Evolutionary conservation across 2,329 filamentous ascomycete species (phyloP).

Genomic region (Chalaropsis ovoidea): DNA sequence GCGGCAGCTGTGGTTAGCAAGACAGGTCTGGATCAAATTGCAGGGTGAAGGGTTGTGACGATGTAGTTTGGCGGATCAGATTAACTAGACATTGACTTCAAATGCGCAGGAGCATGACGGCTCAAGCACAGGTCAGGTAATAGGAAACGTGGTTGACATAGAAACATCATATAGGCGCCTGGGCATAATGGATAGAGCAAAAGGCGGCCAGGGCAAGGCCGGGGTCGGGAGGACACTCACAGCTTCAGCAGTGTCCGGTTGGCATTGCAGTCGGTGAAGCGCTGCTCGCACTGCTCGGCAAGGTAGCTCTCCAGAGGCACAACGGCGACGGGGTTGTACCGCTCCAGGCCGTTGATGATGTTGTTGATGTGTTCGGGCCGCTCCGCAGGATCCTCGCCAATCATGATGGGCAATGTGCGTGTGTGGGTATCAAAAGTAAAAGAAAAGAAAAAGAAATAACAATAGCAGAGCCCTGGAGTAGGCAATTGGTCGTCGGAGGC

Average conservation of each 20-base stretch:
- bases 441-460: slow-evolving; percentile 29
- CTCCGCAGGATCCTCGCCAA: slow-evolving; percentile 78
- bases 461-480: slow-evolving; percentile 19
- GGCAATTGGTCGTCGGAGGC: slow-evolving; percentile 26
- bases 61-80: slow-evolving; percentile 63
- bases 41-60: slow-evolving; percentile 60
- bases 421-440: slow-evolving; percentile 16
- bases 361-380: slow-evolving; percentile 82
- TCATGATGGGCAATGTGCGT: slow-evolving; percentile 40
- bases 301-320: slow-evolving; percentile 90
- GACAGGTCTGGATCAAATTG: not conserved
- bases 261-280: slow-evolving; percentile 90
- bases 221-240: slow-evolving; percentile 51
- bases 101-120: slow-evolving; percentile 25
- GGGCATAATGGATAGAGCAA: slow-evolving; percentile 26
- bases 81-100: slow-evolving; percentile 23
- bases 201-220: slow-evolving; percentile 19
- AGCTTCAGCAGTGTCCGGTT: slow-evolving; percentile 94
- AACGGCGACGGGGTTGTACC: slow-evolving; percentile 97
- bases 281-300: slow-evolving; percentile 84
- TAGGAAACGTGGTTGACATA: slow-evolving; percentile 25
- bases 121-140: slow-evolving; percentile 26
- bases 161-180: slow-evolving; percentile 55
- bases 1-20: slow-evolving; percentile 18
- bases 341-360: slow-evolving; percentile 94